Conservation (phyloP, 2,329 filamentous ascomycete genomes). For the Pestalotiopsis sp. region DNA sequence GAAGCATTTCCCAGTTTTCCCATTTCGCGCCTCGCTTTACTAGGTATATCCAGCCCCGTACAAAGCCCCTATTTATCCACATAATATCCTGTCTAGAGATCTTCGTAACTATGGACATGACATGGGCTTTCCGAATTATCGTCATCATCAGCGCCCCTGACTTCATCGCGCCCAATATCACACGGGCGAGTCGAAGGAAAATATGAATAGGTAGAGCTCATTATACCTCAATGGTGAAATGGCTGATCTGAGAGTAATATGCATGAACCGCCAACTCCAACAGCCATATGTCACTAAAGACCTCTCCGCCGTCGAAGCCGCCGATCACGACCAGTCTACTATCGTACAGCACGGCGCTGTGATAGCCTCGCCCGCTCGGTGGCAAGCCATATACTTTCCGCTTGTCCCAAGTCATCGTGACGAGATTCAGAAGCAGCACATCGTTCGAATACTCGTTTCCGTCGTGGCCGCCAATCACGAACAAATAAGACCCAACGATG, state of each 20-base stretch:
- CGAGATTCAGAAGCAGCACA: constrained; percentile 68
- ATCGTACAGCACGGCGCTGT: constrained; percentile 68
- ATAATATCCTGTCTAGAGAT: background rate
- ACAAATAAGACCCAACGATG: constrained; percentile 71
- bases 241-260: constrained; percentile 75
- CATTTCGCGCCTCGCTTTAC: constrained; percentile 1
- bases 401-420: constrained; percentile 75
- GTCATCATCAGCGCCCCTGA: background rate
- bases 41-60: constrained; percentile 6
- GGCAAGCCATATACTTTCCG: constrained; percentile 66
- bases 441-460: constrained; percentile 72
- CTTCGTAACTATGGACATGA: background rate
- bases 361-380: constrained; percentile 67
- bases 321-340: constrained; percentile 66
- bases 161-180: background rate
- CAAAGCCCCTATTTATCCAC: background rate
- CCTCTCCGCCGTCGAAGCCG: constrained; percentile 69
- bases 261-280: constrained; percentile 71
- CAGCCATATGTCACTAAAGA: constrained; percentile 70
- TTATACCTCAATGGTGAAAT: constrained; percentile 68
- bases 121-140: background rate
- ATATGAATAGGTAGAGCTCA: background rate
- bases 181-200: background rate
- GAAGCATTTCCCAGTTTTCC: background rate
- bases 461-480: constrained; percentile 72